A percentile compares a stretch with the other conserved stretches of the same genome.
Evolutionary conservation across 2,329 filamentous ascomycete species (phyloP).

Genomic region (Diaporthe helianthi): DNA sequence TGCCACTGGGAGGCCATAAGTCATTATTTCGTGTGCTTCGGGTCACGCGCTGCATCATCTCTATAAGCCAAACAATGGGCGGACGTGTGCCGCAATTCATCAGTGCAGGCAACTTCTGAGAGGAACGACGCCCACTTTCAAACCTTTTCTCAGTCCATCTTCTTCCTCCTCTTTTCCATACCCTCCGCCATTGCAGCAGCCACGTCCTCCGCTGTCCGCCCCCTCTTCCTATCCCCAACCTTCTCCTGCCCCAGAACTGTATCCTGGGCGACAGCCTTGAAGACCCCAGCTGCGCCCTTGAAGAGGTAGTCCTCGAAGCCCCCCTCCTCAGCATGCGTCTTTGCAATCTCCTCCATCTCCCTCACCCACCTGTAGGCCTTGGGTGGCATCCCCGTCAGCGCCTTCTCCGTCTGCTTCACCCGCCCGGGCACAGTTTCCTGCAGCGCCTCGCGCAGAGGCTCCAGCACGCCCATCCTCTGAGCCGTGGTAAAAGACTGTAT

Average conservation of each 20-base stretch:
- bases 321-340: conserved; percentile 69
- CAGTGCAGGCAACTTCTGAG: not conserved
- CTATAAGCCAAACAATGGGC: not conserved
- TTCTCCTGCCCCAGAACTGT: conserved; percentile 59
- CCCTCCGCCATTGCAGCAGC: conserved; percentile 57
- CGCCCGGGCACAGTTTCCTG: conserved; percentile 55
- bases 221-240: conserved; percentile 34
- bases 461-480: conserved; percentile 65
- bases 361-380: conserved; percentile 81
- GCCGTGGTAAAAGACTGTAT: conserved; percentile 77
- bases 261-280: conserved; percentile 66
- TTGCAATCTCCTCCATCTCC: conserved; percentile 79
- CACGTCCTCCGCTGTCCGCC: conserved; percentile 56
- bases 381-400: conserved; percentile 63
- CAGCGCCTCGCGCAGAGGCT: conserved; percentile 64
- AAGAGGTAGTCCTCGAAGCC: conserved; percentile 67
- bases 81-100: not conserved
- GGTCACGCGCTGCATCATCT: not conserved
- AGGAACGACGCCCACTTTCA: not conserved
- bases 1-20: not conserved
- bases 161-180: conserved; percentile 38
- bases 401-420: conserved; percentile 54
- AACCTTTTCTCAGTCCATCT: conserved; percentile 32
- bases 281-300: conserved; percentile 66
- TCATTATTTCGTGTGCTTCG: not conserved